phyloP scores from a whole-genome alignment of 371 early-diverging fungal species.

The Mortierella sp. region DNA sequence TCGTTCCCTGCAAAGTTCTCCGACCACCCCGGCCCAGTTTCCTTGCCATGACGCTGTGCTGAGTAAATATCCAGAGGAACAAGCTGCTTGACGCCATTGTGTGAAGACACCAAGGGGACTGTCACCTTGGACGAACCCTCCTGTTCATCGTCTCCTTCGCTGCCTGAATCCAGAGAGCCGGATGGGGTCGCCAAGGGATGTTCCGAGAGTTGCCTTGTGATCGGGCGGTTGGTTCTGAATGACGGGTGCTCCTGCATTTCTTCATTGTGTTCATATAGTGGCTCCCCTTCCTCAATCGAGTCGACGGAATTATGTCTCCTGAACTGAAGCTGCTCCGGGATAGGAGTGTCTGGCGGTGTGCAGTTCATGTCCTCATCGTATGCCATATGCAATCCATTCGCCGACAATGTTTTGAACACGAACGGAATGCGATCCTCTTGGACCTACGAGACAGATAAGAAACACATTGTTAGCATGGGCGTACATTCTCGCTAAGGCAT shows the following conservation, averaged over 20 bases:
- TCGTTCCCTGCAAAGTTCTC: not conserved
- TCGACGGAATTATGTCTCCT: slow-evolving; percentile 14
- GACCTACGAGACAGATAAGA: slow-evolving; percentile 58
- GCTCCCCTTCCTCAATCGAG: slow-evolving; percentile 23
- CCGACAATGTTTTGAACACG: slow-evolving; percentile 68
- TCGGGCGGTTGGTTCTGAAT: not conserved
- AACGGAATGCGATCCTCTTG: slow-evolving; percentile 71
- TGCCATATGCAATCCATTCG: slow-evolving; percentile 67
- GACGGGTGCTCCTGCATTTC: not conserved
- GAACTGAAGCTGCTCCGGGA: slow-evolving; percentile 17
- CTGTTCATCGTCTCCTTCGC: slow-evolving; percentile 15
- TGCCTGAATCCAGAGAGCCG: slow-evolving; percentile 20
- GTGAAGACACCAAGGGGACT: not conserved
- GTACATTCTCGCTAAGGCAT: not conserved
- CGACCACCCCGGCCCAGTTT: slow-evolving; percentile 2
- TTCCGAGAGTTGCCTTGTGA: slow-evolving; percentile 9
- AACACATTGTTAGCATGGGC: not conserved
- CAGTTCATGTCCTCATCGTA: slow-evolving; percentile 50
- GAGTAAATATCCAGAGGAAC: slow-evolving; percentile 33
- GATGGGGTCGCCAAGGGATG: slow-evolving; percentile 36
- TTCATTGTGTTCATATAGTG: not conserved
- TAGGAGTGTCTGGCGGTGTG: slow-evolving; percentile 39
- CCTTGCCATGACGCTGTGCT: slow-evolving; percentile 25
- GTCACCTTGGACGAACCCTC: not conserved
- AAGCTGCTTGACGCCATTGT: slow-evolving; percentile 11